Conservation (phyloP, 768 basidiomycete genomes). For the Scleroderma citrinum region DNA sequence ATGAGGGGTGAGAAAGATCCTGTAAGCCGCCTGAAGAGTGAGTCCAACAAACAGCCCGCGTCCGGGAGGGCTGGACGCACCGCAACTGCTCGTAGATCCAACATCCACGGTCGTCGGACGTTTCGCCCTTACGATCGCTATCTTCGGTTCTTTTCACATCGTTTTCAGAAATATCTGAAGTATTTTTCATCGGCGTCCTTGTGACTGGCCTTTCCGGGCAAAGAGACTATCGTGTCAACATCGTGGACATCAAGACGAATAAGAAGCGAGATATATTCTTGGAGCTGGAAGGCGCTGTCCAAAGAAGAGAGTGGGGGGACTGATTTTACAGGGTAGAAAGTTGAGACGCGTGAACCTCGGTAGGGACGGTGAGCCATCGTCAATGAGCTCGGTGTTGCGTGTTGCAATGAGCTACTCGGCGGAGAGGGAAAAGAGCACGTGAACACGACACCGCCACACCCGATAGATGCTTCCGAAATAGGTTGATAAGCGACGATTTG, state of each 20-base stretch:
- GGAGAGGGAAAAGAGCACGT: slow-evolving; percentile 1
- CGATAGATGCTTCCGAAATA: too few relatives aligned
- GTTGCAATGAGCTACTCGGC: not conserved
- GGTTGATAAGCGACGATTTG: slow-evolving; percentile 4
- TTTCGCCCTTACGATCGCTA: slow-evolving; percentile 35
- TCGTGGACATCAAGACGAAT: slow-evolving; percentile 86
- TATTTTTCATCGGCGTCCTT: slow-evolving; percentile 23
- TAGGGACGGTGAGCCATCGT: slow-evolving; percentile 54
- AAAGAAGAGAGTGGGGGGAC: slow-evolving; percentile 66
- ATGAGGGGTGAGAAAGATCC: slow-evolving; percentile 81
- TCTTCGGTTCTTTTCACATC: slow-evolving; percentile 26
- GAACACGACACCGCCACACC: not conserved
- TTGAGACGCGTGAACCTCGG: slow-evolving; percentile 71
- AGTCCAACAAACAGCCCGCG: slow-evolving; percentile 1
- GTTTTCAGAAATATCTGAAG: slow-evolving; percentile 23
- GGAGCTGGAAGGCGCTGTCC: slow-evolving; percentile 90
- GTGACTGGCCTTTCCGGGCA: slow-evolving; percentile 50
- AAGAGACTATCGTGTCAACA: slow-evolving; percentile 70
- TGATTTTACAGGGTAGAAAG: slow-evolving; percentile 72
- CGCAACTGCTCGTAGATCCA: slow-evolving; percentile 76
- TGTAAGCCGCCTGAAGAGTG: slow-evolving; percentile 61
- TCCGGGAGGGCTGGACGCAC: slow-evolving; percentile 25
- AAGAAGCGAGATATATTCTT: slow-evolving; percentile 89
- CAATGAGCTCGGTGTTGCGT: slow-evolving; percentile 3
- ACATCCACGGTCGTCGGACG: slow-evolving; percentile 71